Evolutionary conservation across 768 basidiomycete species (phyloP), one percentile per base, ranked within the genome.

Genomic region (Roridomyces roridus): DNA sequence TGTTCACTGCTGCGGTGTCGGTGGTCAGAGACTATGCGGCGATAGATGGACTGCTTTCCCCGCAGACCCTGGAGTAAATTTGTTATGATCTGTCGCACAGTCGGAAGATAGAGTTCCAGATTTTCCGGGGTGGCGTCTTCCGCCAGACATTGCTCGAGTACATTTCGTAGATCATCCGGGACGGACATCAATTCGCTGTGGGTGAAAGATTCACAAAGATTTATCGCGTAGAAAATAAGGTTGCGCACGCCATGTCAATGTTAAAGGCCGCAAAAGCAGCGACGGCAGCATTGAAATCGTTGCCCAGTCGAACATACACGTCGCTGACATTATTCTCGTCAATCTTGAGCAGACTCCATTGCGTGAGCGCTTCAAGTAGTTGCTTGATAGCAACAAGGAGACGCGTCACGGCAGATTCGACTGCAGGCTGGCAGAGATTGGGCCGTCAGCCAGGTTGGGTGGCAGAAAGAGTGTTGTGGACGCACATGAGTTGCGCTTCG

Each of bases 281-380:
- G 35, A 96, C 92, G 10, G 95, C 95, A 15, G 86, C 84, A 68
- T 98, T 98, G 79, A 99, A 98, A 69, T 97, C 96, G 73, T 98
- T 98, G 21, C 97, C 97, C 21, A 99, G 80, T 51, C 87, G 85
- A 50, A 99, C 97, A 73, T 99, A 99, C 50, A 97, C 92, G 72
- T 98, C 94, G 80, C 95, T 97, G 69, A 99, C 94, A 63, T 91
- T 80, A 39, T 72, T 75, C 69, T 96, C 94, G 53, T 85, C 79
- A 65, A 90, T 81, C 65, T 85, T 80, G 57, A 83, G 73, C 55
- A 79, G 79, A 71, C 91, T 92, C 94, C 94, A 97, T 75, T 83
- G 76, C 6, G 91, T 93, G 51, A 97, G 80, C 1, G 91, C 82
- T 70, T 97, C 95, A 34, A 99, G 81, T n/a, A 99, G 85, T 60